Conservation (phyloP, 2,329 filamentous ascomycete genomes). For the Colletotrichum shisoi region DNA sequence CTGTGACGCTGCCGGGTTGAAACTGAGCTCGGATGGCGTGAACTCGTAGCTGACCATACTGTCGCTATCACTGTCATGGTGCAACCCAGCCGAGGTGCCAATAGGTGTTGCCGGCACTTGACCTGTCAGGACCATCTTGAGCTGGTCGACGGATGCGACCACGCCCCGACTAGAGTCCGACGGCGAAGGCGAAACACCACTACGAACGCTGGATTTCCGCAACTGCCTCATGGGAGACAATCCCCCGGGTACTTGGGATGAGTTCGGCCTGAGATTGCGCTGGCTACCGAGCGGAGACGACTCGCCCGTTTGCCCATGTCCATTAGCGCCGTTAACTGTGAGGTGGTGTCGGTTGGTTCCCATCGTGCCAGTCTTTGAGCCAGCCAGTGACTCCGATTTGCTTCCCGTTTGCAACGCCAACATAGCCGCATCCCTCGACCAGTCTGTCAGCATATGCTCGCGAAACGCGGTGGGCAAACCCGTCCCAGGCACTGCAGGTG, state of each 20-base stretch:
- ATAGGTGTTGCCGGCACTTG: constrained; percentile 54
- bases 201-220: constrained; percentile 64
- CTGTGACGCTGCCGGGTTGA: constrained; percentile 53
- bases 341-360: constrained; percentile 63
- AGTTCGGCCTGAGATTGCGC: constrained; percentile 60
- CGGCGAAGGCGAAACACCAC: constrained; percentile 57
- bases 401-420: constrained; percentile 72
- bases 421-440: constrained; percentile 79
- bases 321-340: constrained; percentile 59
- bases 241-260: constrained; percentile 47
- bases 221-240: constrained; percentile 52
- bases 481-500: constrained; percentile 52
- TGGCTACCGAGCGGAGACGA: constrained; percentile 62
- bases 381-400: constrained; percentile 77
- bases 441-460: constrained; percentile 79
- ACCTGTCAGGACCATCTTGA: constrained; percentile 68
- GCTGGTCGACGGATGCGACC: constrained; percentile 69
- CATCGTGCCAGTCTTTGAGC: constrained; percentile 73
- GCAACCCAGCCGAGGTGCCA: constrained; percentile 50
- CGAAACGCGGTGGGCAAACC: constrained; percentile 72
- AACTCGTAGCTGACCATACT: constrained; percentile 76
- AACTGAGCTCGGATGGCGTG: constrained; percentile 71
- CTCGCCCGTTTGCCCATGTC: constrained; percentile 51
- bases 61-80: constrained; percentile 66
- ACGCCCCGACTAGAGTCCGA: constrained; percentile 57